Evolutionary conservation across 2,329 filamentous ascomycete species (phyloP).

Genomic region (Tolypocladium ovalisporum): DNA sequence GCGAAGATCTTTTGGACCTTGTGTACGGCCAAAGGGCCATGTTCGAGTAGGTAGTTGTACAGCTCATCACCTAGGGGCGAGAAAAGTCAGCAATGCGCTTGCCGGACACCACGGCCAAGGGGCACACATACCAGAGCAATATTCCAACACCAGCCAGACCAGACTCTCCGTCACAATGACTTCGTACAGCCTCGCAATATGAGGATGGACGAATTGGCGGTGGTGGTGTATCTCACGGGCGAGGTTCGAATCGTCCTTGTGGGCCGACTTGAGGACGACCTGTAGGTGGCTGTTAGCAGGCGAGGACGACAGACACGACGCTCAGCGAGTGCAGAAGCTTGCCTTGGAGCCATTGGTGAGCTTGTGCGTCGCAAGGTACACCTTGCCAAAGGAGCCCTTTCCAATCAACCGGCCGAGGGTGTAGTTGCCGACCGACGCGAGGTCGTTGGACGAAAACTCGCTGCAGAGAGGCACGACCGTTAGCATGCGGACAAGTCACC

Average conservation of each 20-base stretch:
- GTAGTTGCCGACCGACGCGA: conserved; percentile 92
- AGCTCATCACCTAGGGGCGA: conserved; percentile 68
- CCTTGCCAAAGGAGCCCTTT: conserved; percentile 96
- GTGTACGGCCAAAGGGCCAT: conserved; percentile 71
- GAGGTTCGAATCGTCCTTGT: conserved; percentile 90
- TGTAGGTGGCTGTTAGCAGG: conserved; percentile 23
- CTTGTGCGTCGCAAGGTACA: conserved; percentile 92
- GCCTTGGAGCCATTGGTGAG: conserved; percentile 98
- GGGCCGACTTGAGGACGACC: conserved; percentile 97
- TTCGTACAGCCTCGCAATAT: conserved; percentile 94
- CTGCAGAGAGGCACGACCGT: conserved; percentile 33
- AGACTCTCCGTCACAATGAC: conserved; percentile 92
- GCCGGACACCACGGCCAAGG: no score
- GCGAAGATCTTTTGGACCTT: conserved; percentile 95
- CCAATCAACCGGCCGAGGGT: conserved; percentile 83
- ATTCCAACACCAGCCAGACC: conserved; percentile 95
- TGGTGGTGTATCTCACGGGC: conserved; percentile 98
- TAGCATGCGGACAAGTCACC: background rate
- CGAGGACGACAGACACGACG: conserved; percentile 11
- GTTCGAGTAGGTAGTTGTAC: conserved; percentile 85
- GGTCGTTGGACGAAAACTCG: conserved; percentile 86
- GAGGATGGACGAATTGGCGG: conserved; percentile 92
- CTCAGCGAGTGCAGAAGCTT: background rate
- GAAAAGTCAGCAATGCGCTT: conserved; percentile 12
- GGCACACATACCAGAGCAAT: conserved; percentile 66